Evolutionary conservation across 192 early-diverging fungal species (phyloP), one percentile per base, ranked within the genome.

Genomic region (Thoreauomyces humboldtii): DNA sequence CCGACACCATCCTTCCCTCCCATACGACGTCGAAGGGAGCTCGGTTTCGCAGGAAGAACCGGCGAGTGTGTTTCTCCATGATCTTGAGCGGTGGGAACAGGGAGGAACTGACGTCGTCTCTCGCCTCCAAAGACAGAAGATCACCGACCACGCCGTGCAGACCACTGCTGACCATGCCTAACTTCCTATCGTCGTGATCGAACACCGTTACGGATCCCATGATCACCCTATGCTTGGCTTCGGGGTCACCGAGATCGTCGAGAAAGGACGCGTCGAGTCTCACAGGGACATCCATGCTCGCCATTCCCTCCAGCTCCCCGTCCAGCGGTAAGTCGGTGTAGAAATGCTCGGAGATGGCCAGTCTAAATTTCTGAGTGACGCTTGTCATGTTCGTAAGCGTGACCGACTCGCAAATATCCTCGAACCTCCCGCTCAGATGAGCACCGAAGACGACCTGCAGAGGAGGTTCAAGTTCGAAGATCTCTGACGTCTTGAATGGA

Each of bases 401-500:
- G 4, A 85, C 73, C 37, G 65, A 74, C 46, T 83, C 81, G 55
- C 60, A 69, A 17, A 71, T 45, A 43, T 73, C 62, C 14, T 73
- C 62, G n/a, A 48, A 56, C 2, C 58, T 35, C 2, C 45, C 59
- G 38, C 57, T 65, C 14, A 73, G 32, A 50, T 31, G 29, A 11
- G 48, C 59, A 33, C 65, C 77, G 46, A 72, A 80, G 56, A 79
- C 65, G 37, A 60, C 74, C 59, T 79, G 75, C 19, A 64, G 33
- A 15, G 59, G 69, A 12, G 80, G 81, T n/a, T 84, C 81, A 1
- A 84, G 50, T 38, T 77, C 76, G 46, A 84, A 76, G 0, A 79
- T 60, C 33, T 73, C 56, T 4, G 74, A 78, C 19, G 72, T 69
- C 58, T 77, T 73, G 33, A 44, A 41, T 1, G 32, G 25, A 12